Evolutionary conservation across 805 yeast genomes (phyloP).

Genomic region (Nakazawaea wickerhamii): DNA sequence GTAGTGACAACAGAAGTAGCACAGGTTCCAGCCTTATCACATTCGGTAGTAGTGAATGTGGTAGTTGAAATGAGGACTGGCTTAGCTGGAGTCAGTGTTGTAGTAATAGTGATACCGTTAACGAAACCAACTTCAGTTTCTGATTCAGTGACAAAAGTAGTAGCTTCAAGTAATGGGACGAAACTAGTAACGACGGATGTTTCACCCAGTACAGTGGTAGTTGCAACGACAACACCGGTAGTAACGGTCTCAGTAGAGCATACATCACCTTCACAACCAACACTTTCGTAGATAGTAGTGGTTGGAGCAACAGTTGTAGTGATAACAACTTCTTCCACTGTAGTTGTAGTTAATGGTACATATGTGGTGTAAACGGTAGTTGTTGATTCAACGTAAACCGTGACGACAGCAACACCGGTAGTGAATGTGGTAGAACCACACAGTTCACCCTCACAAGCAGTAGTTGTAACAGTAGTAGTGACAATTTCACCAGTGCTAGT

Average conservation of each 20-base stretch:
- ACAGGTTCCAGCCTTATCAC: not conserved
- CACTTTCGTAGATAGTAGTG: slow-evolving; percentile 16
- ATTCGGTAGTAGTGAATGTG: not conserved
- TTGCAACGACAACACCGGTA: slow-evolving; percentile 4
- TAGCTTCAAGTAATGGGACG: slow-evolving; percentile 26
- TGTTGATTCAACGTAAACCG: slow-evolving; percentile 12
- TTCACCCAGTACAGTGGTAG: slow-evolving; percentile 20
- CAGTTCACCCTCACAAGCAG: too few species aligned
- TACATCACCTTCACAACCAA: not conserved
- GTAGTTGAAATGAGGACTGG: not conserved
- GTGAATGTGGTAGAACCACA: too few species aligned
- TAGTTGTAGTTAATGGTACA: slow-evolving; percentile 19
- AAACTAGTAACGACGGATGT: slow-evolving; percentile 31
- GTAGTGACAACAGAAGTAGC: slow-evolving; percentile 2
- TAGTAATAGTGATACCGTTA: not conserved
- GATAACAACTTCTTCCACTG: not conserved
- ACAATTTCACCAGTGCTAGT: too few species aligned
- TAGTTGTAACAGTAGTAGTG: too few species aligned
- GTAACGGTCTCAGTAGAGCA: not conserved
- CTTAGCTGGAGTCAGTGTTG: not conserved
- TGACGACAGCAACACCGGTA: slow-evolving; percentile 7
- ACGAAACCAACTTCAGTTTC: not conserved
- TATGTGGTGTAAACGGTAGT: slow-evolving; percentile 20
- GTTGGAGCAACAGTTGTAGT: slow-evolving; percentile 19
- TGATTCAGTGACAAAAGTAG: not conserved